Percentiles rank a stretch among this genome's conserved stretches.
phyloP scores from a whole-genome alignment of 1,284 basidiomycete species.

The Earliella scabrosa region DNA sequence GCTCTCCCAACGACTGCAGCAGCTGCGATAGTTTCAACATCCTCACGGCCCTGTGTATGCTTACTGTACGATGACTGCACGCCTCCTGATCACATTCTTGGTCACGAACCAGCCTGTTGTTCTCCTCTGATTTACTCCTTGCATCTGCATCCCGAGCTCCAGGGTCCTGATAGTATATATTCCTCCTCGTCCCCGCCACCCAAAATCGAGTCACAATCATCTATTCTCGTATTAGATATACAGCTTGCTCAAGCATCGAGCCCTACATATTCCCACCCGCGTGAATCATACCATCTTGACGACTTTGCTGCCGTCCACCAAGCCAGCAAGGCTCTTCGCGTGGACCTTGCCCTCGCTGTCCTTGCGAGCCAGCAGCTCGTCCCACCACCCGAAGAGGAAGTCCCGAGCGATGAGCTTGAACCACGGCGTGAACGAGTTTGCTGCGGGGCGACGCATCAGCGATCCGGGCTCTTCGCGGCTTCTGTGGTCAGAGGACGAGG shows the following conservation, averaged over 20 bases:
- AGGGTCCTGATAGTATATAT: too few relatives aligned
- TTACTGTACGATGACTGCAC: too few relatives aligned
- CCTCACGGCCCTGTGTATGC: too few relatives aligned
- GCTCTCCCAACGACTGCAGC: too few relatives aligned
- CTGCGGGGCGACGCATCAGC: conserved; percentile 43
- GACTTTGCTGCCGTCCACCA: conserved; percentile 78
- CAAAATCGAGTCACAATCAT: too few relatives aligned
- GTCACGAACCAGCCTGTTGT: too few relatives aligned
- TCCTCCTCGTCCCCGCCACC: neutral
- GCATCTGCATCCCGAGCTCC: too few relatives aligned
- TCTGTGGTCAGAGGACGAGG: neutral
- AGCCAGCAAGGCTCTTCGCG: conserved; percentile 68
- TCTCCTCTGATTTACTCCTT: too few relatives aligned
- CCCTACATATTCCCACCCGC: neutral
- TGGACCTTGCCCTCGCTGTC: conserved; percentile 60
- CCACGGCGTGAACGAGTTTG: conserved; percentile 95
- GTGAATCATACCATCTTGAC: conserved; percentile 68
- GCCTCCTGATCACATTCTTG: too few relatives aligned
- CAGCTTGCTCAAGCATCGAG: neutral
- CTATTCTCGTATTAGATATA: conserved; percentile 1
- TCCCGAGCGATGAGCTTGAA: conserved; percentile 98
- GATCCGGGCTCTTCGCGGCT: conserved; percentile 9
- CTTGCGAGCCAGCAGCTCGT: conserved; percentile 77
- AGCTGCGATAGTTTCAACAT: too few relatives aligned
- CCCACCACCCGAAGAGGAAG: conserved; percentile 99